Evolutionary conservation across 306 rosid genomes (phyloP).

Genomic region (Mucuna pruriens): DNA sequence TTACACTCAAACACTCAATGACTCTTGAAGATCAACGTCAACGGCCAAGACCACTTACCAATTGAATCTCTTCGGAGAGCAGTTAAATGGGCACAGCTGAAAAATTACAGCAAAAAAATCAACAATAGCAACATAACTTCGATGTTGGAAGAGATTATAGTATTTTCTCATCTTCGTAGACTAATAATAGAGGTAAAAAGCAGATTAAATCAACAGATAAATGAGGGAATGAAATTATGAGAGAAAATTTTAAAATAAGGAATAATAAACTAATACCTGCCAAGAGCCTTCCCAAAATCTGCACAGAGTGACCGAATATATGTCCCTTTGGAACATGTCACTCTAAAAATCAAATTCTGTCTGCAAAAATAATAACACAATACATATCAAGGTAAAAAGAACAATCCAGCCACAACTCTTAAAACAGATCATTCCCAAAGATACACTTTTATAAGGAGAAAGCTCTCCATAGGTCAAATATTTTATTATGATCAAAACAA

Average conservation of each 20-base stretch:
- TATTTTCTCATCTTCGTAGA: constrained; percentile 6
- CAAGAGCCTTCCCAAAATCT: constrained; percentile 90
- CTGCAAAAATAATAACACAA: constrained; percentile 54
- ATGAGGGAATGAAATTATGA: not conserved
- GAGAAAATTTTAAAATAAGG: not conserved
- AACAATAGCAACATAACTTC: constrained; percentile 17
- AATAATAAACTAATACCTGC: constrained; percentile 63
- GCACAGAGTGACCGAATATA: constrained; percentile 93
- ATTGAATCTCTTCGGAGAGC: constrained; percentile 95
- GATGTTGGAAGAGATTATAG: constrained; percentile 8
- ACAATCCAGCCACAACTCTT: constrained; percentile 11
- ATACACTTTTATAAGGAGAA: constrained; percentile 26
- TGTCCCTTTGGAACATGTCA: constrained; percentile 92
- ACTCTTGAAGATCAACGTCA: constrained; percentile 21
- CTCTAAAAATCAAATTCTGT: constrained; percentile 91
- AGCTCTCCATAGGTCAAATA: not conserved
- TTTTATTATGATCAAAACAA: constrained; percentile 16
- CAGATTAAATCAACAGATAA: not conserved
- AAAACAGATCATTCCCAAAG: constrained; percentile 5
- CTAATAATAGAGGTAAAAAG: not conserved
- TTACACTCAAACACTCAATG: constrained; percentile 1
- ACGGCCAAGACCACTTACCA: constrained; percentile 55
- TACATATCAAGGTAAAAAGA: constrained; percentile 9
- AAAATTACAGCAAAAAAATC: constrained; percentile 34
- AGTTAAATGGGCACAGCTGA: constrained; percentile 93